Percentiles rank a stretch among this genome's conserved stretches.
Conservation (phyloP, 257 asterid genomes). For the Capsicum rhomboideum region DNA sequence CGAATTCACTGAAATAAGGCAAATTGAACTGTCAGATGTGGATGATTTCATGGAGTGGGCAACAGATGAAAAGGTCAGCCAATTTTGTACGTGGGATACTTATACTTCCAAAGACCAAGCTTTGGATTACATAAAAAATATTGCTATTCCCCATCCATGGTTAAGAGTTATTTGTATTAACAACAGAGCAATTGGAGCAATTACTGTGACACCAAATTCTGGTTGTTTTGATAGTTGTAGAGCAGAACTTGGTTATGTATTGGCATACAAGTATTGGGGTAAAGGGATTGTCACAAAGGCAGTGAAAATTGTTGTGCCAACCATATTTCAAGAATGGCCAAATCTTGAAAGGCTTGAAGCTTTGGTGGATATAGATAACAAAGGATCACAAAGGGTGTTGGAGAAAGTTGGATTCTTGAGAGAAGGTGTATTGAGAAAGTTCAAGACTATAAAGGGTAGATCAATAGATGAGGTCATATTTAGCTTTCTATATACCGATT, state of each 20-base stretch:
- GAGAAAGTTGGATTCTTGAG: constrained; percentile 35
- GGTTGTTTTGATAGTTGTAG: constrained; percentile 19
- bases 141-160: constrained; percentile 33
- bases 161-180: constrained; percentile 28
- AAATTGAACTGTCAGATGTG: constrained; percentile 19
- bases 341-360: constrained; percentile 37
- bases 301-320: constrained; percentile 23
- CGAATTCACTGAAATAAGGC: constrained; percentile 18
- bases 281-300: constrained; percentile 37
- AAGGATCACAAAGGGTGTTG: constrained; percentile 42
- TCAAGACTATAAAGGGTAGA: constrained; percentile 12
- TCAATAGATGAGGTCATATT: constrained; percentile 1
- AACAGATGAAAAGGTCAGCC: constrained; percentile 38
- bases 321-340: constrained; percentile 30
- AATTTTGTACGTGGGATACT: constrained; percentile 42
- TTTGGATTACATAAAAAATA: constrained; percentile 12
- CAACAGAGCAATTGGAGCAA: constrained; percentile 31
- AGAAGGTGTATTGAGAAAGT: constrained; percentile 36
- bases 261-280: constrained; percentile 43
- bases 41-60: constrained; percentile 63
- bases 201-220: constrained; percentile 37
- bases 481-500: no score
- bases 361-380: constrained; percentile 28
- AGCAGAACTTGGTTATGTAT: constrained; percentile 39
- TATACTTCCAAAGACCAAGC: constrained; percentile 29